Evolutionary conservation across 805 yeast species (phyloP), one percentile per base, ranked within the genome.

Genomic region (Citeromyces matritensis): DNA sequence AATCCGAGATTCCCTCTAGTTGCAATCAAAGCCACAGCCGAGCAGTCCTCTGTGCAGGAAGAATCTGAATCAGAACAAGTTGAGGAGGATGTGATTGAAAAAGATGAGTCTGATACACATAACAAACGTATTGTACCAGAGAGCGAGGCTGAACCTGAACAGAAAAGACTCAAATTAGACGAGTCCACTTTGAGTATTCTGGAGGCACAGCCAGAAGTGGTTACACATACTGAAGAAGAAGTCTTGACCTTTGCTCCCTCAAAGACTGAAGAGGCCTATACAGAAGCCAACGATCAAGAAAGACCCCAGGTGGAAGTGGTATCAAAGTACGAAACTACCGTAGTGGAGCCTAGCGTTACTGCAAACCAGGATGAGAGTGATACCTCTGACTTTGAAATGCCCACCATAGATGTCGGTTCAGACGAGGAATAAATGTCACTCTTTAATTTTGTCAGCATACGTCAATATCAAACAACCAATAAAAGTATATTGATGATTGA

Each of bases 1-100:
- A 78, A 79, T 42, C 94, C 95, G 27, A 61, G 91, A 43, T 68
- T 83, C 41, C 94, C 95, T 3, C 28, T 51, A n/a, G 33, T 51
- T 9, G 43, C 53, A 8, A 36, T 31, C 17, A 34, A 37, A 23
- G 31, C 27, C n/a, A 26, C 29, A 8, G 11, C 19, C 17, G 17
- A 26, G 13, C 27, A 7, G 8, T 14, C 7, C 21, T 5, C 21
- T 7, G 37, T 37, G 13, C 37, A 37, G 14, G 42, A 39, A 19
- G 44, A 44, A 15, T 36, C 26, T 17, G 42, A 33, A 3, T 42
- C 38, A 29, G 40, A 35, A 10, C 42, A 40, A 24, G 33, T 25
- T 7, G 41, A 35, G 9, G 42, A 38, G n/a, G 39, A 25, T 14
- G 28, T 24, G 13, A 14, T 21, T n/a, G 34, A 30, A 12, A 34